Evolutionary conservation across 345 rosid genomes (phyloP).

Genomic region (Gossypium rotundifolium): DNA sequence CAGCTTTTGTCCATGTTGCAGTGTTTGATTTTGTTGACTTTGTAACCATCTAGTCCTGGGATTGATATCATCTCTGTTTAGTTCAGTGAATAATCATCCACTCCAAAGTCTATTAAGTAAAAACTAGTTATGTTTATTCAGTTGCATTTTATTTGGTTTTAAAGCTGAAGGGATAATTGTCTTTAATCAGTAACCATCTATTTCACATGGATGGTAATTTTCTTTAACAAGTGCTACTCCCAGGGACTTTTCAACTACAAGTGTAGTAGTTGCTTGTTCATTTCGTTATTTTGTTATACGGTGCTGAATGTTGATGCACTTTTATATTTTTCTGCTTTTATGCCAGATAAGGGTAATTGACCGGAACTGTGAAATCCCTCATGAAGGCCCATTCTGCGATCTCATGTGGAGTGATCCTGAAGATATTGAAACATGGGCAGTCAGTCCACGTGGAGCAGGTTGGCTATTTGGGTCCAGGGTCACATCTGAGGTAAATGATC

Average conservation of each 20-base stretch:
- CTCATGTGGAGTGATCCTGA: slow-evolving; percentile 99
- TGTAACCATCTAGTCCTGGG: not conserved
- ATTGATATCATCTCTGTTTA: not conserved
- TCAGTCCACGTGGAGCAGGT: slow-evolving; percentile 99
- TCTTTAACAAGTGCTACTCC: not conserved
- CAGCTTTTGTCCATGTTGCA: not conserved
- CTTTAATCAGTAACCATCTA: not conserved
- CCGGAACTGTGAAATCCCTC: slow-evolving; percentile 95
- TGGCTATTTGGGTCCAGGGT: slow-evolving; percentile 99
- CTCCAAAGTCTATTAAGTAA: not conserved
- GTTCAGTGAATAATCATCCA: not conserved
- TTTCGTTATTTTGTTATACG: slow-evolving; percentile 7
- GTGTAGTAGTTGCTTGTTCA: not conserved
- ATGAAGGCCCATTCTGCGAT: slow-evolving; percentile 99
- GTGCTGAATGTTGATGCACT: slow-evolving; percentile 11
- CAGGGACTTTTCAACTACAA: not conserved
- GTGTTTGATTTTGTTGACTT: not conserved
- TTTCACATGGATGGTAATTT: not conserved
- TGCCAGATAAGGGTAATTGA: slow-evolving; percentile 85
- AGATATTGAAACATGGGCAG: slow-evolving; percentile 99
- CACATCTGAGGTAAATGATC: slow-evolving; percentile 71
- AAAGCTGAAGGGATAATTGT: not conserved
- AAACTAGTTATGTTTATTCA: not conserved
- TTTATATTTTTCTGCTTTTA: slow-evolving; percentile 8
- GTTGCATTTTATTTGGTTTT: not conserved